Evolutionary conservation across 208 protist species (phyloP).

Genomic region (Leishmania guyanensis): DNA sequence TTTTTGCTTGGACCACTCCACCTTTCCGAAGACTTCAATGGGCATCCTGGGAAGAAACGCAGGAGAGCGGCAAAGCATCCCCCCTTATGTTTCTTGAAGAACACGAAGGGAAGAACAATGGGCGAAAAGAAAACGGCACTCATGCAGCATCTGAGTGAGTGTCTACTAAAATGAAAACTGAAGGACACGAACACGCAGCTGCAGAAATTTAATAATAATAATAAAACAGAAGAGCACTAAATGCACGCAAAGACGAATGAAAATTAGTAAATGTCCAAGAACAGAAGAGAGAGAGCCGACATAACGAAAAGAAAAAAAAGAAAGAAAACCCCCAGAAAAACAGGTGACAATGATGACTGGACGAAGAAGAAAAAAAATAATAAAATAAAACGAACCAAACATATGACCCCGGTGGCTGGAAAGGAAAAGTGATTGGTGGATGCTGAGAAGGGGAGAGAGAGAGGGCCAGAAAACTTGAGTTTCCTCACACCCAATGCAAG

Average conservation of each 20-base stretch:
- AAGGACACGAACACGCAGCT: background rate
- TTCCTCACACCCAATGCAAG: background rate
- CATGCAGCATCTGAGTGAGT: too few relatives aligned
- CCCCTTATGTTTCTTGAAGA: background rate
- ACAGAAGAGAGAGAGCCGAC: background rate
- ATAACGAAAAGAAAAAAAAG: background rate
- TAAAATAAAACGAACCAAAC: background rate
- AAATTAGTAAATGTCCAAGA: background rate
- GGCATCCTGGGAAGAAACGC: background rate
- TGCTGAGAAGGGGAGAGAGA: background rate
- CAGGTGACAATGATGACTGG: background rate
- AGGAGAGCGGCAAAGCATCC: too few relatives aligned
- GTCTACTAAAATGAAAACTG: background rate
- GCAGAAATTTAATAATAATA: background rate
- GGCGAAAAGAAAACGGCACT: too few relatives aligned
- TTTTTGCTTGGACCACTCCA: background rate
- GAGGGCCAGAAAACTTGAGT: background rate
- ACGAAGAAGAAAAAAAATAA: background rate
- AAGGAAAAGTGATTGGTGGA: background rate
- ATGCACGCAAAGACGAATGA: too few relatives aligned
- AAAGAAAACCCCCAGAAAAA: background rate
- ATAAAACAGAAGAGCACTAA: background rate
- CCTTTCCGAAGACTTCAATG: background rate
- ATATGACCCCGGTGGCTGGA: background rate
- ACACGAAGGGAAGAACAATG: background rate